These are phyloP conservation scores for Stentor coeruleus DNA, from an alignment of 73 alveolate genomes.

Conservation along the genomic window DNA sequence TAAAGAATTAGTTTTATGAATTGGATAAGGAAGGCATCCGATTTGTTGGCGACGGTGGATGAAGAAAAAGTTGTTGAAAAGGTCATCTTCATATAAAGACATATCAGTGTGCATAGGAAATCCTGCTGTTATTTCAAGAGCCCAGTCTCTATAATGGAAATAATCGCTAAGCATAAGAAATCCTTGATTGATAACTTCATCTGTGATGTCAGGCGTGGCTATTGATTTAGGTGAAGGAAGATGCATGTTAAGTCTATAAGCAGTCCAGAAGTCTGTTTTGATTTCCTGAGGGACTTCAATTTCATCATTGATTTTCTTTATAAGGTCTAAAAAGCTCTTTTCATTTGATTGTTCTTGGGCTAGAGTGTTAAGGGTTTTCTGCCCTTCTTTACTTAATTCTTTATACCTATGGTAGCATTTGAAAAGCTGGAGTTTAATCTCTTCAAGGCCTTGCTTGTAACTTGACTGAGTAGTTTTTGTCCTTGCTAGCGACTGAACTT, in stretches of 20 bases:
- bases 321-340: background rate
- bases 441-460: constrained; percentile 9
- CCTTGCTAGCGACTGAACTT: background rate
- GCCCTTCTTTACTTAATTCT: background rate
- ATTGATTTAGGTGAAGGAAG: background rate
- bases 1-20: background rate
- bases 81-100: background rate
- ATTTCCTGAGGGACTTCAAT: background rate
- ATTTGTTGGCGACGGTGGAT: background rate
- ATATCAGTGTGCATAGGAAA: constrained; percentile 16
- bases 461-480: background rate
- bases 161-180: constrained; percentile 54
- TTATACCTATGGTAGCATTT: background rate
- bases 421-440: constrained; percentile 7
- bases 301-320: background rate
- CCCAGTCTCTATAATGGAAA: constrained; percentile 65
- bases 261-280: background rate
- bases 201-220: constrained; percentile 33
- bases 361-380: background rate
- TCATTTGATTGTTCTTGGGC: background rate
- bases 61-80: background rate
- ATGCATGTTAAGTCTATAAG: background rate
- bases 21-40: background rate
- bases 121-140: constrained; percentile 18
- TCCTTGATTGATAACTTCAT: constrained; percentile 47